A percentile compares a stretch with the other conserved stretches of the same genome.
Evolutionary conservation across 305 asterid species (phyloP).

Genomic region (Caryopteris hybrid): DNA sequence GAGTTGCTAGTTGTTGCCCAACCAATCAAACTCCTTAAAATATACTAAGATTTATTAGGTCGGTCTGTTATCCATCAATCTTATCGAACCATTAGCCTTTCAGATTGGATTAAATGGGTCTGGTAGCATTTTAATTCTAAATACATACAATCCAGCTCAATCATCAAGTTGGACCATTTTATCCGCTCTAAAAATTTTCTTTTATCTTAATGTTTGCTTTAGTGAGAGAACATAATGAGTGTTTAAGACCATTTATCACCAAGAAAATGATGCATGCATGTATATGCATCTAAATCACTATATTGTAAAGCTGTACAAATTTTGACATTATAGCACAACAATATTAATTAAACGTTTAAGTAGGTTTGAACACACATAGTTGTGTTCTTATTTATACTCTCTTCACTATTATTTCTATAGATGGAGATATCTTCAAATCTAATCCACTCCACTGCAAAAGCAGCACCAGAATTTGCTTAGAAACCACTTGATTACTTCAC

Average conservation of each 20-base stretch:
- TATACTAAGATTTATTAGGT: too few relatives aligned
- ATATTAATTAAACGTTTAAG: constrained; percentile 4
- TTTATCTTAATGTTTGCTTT: too few relatives aligned
- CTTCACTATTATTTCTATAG: constrained; percentile 15
- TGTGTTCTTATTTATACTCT: not conserved
- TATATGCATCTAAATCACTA: constrained; percentile 4
- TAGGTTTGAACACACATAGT: constrained; percentile 9
- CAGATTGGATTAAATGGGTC: too few relatives aligned
- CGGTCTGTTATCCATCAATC: too few relatives aligned
- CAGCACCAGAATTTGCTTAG: constrained; percentile 49
- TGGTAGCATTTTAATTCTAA: too few relatives aligned
- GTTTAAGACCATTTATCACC: constrained; percentile 2
- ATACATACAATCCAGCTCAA: too few relatives aligned
- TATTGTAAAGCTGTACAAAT: not conserved
- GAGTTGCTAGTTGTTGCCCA: too few relatives aligned
- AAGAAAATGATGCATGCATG: not conserved
- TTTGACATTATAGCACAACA: constrained; percentile 9
- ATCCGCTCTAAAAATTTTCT: too few relatives aligned
- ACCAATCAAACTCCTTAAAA: too few relatives aligned
- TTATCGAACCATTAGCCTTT: too few relatives aligned
- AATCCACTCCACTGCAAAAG: constrained; percentile 48
- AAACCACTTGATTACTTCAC: constrained; percentile 55
- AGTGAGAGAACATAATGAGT: constrained; percentile 8
- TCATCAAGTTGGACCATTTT: too few relatives aligned
- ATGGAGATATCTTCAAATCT: constrained; percentile 38